Percentiles rank a stretch among this genome's conserved stretches.
phyloP scores from a whole-genome alignment of 768 basidiomycete species.

The Asterophora lycoperdoides region DNA sequence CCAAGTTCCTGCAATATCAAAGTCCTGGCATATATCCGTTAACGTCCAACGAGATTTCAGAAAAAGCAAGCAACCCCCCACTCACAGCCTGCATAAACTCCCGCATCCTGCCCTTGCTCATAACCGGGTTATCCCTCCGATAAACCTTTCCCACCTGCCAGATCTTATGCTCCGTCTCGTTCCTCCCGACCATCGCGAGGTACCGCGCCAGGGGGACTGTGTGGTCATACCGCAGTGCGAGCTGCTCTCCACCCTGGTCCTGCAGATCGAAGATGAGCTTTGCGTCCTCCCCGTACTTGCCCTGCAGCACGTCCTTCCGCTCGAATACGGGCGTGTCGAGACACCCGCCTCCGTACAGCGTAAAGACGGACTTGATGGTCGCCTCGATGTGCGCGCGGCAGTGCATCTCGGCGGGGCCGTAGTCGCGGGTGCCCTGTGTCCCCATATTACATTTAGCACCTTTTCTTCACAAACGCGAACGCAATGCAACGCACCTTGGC shows the following conservation, averaged over 20 bases:
- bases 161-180: conserved; percentile 68
- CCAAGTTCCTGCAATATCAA: conserved; percentile 90
- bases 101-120: conserved; percentile 97
- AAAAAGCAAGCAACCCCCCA: neutral
- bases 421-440: conserved; percentile 87
- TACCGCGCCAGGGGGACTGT: conserved; percentile 96
- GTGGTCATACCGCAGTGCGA: conserved; percentile 92
- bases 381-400: conserved; percentile 88
- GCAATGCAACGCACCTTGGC: conserved; percentile 64
- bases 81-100: conserved; percentile 96
- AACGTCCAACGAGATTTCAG: no score
- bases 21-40: conserved; percentile 55
- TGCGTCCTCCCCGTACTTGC: conserved; percentile 96
- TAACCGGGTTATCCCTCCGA: conserved; percentile 91
- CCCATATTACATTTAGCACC: no score
- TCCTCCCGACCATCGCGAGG: conserved; percentile 93
- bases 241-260: conserved; percentile 97
- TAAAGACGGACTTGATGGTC: conserved; percentile 84
- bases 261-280: conserved; percentile 97
- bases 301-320: conserved; percentile 91
- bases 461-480: no score
- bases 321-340: conserved; percentile 99
- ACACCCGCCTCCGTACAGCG: conserved; percentile 82
- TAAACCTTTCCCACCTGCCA: conserved; percentile 99
- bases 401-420: conserved; percentile 88